A percentile compares a stretch with the other conserved stretches of the same genome.
Conservation (phyloP, 2,329 filamentous ascomycete genomes). For the Botrytis elliptica region DNA sequence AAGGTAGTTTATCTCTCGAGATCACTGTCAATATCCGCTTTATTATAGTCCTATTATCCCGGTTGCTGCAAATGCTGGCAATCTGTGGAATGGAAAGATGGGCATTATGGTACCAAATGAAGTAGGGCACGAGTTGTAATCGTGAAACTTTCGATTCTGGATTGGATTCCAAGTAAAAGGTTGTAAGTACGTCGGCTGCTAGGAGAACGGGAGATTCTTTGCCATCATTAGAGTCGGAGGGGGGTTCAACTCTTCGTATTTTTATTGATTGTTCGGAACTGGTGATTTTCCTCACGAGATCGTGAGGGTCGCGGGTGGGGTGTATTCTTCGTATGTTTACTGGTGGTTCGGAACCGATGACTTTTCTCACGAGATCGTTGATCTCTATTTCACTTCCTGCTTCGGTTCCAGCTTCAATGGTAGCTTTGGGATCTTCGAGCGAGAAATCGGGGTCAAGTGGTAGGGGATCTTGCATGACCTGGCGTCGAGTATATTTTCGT, state of each 20-base stretch:
- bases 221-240: background rate
- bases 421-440: background rate
- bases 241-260: background rate
- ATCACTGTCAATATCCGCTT: conserved; percentile 60
- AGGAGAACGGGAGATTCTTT: conserved; percentile 24
- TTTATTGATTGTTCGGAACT: background rate
- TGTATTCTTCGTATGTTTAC: background rate
- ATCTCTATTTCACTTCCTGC: background rate
- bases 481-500: conserved; percentile 15
- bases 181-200: conserved; percentile 33
- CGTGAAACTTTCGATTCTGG: conserved; percentile 24
- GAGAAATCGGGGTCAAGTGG: conserved; percentile 32
- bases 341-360: background rate
- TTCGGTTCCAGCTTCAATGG: background rate
- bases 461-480: conserved; percentile 28
- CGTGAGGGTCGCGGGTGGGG: background rate
- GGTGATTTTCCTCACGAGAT: background rate
- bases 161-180: conserved; percentile 25
- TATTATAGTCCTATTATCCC: conserved; percentile 56
- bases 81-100: conserved; percentile 50
- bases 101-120: conserved; percentile 59
- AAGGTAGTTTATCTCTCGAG: conserved; percentile 50
- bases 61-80: conserved; percentile 51
- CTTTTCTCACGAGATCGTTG: background rate
- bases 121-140: conserved; percentile 56